These are phyloP conservation scores for Pseudopediastrum boryanum DNA, from an alignment of 139 green algal species.

Conservation along the genomic window DNA sequence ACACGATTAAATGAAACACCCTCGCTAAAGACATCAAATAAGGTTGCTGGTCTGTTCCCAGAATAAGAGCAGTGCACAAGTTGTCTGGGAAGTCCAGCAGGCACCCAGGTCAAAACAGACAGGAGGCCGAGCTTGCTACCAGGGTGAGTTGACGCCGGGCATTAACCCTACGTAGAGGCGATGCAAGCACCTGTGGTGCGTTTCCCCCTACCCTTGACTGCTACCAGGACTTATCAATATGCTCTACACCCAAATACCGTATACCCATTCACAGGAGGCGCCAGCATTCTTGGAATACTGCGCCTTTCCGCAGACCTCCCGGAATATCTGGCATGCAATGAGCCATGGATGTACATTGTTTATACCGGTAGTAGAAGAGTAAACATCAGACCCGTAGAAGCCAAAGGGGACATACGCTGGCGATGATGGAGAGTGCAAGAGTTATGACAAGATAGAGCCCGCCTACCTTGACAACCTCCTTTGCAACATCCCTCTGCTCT, in stretches of 20 bases:
- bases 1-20: neutral
- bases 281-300: neutral
- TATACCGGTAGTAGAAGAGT: neutral
- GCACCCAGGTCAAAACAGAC: neutral
- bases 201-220: too few species aligned
- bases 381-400: neutral
- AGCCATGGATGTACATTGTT: neutral
- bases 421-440: neutral
- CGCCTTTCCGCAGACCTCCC: neutral
- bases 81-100: neutral
- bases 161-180: neutral
- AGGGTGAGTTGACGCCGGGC: neutral
- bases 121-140: neutral
- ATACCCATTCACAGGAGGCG: too few species aligned
- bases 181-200: neutral
- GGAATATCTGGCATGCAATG: neutral
- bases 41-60: neutral
- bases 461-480: conserved; percentile 35
- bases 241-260: too few species aligned
- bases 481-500: conserved; percentile 33
- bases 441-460: neutral
- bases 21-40: neutral
- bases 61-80: neutral
- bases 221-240: too few species aligned
- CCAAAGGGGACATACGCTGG: neutral